A percentile compares a stretch with the other conserved stretches of the same genome.
Conservation (phyloP, 1,139 yeast genomes). For the Wickerhamomyces sp. region DNA sequence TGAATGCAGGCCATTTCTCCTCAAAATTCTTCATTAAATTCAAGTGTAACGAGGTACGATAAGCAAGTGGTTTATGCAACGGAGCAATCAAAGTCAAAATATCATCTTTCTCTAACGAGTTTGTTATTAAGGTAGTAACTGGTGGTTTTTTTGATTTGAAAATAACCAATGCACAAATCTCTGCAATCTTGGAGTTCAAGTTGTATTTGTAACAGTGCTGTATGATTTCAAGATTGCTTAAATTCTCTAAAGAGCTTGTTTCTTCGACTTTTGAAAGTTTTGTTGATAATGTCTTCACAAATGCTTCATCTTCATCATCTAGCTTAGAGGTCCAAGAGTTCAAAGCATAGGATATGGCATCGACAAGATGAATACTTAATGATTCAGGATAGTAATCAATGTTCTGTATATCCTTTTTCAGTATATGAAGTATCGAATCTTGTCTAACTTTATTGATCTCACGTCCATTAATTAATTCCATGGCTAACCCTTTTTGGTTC, state of each 20-base stretch:
- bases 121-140: slow-evolving; percentile 39
- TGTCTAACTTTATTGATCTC: slow-evolving; percentile 33
- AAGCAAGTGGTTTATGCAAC: slow-evolving; percentile 34
- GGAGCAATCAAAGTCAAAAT: slow-evolving; percentile 32
- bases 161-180: slow-evolving; percentile 67
- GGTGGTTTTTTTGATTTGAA: slow-evolving; percentile 50
- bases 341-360: slow-evolving; percentile 60
- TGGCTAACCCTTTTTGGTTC: slow-evolving; percentile 82
- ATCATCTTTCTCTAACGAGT: slow-evolving; percentile 37
- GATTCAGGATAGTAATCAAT: slow-evolving; percentile 53
- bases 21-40: slow-evolving; percentile 42
- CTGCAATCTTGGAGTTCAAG: slow-evolving; percentile 62
- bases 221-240: slow-evolving; percentile 27
- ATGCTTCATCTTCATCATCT: slow-evolving; percentile 43
- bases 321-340: slow-evolving; percentile 66
- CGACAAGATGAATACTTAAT: slow-evolving; percentile 45
- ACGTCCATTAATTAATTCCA: slow-evolving; percentile 69
- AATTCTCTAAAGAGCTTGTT: slow-evolving; percentile 13
- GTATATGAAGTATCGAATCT: slow-evolving; percentile 45
- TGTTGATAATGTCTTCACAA: slow-evolving; percentile 46
- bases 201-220: slow-evolving; percentile 52
- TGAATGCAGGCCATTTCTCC: slow-evolving; percentile 41
- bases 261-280: slow-evolving; percentile 26
- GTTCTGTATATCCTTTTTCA: slow-evolving; percentile 54
- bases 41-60: slow-evolving; percentile 42